These are phyloP conservation scores for Phytomonas francai DNA, from an alignment of 208 protist genomes.

Conservation along the genomic window DNA sequence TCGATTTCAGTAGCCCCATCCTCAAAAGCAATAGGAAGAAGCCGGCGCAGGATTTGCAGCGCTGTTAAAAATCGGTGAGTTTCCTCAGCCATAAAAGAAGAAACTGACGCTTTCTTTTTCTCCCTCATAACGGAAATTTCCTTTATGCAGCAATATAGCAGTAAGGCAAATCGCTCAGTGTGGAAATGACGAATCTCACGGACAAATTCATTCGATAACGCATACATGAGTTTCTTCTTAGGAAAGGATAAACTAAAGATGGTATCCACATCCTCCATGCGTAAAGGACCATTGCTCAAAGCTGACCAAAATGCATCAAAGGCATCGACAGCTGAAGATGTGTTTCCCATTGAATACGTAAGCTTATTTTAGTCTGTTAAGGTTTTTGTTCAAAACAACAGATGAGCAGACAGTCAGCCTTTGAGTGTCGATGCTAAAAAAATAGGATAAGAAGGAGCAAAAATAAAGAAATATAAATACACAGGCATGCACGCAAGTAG, in stretches of 20 bases:
- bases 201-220: conserved; percentile 38
- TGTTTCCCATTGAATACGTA: conserved; percentile 50
- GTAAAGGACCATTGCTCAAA: conserved; percentile 17
- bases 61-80: conserved; percentile 39
- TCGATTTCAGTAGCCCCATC: conserved; percentile 18
- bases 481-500: neutral
- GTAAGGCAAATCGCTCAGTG: conserved; percentile 69
- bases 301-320: conserved; percentile 32
- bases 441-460: neutral
- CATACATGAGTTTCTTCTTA: conserved; percentile 30
- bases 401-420: neutral
- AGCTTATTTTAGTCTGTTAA: neutral
- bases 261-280: conserved; percentile 20
- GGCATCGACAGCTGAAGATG: conserved; percentile 49
- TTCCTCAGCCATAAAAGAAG: conserved; percentile 13
- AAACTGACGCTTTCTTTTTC: conserved; percentile 9
- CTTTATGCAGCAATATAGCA: conserved; percentile 65
- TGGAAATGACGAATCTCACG: conserved; percentile 68
- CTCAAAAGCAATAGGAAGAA: conserved; percentile 70
- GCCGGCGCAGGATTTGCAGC: conserved; percentile 44
- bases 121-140: conserved; percentile 21
- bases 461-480: neutral
- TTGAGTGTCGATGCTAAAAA: neutral
- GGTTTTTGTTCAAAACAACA: neutral
- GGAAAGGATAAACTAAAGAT: conserved; percentile 36